Base-by-base conservation (phyloP, 2,329 filamentous ascomycete genomes). In the Cercospora sp. region DNA sequence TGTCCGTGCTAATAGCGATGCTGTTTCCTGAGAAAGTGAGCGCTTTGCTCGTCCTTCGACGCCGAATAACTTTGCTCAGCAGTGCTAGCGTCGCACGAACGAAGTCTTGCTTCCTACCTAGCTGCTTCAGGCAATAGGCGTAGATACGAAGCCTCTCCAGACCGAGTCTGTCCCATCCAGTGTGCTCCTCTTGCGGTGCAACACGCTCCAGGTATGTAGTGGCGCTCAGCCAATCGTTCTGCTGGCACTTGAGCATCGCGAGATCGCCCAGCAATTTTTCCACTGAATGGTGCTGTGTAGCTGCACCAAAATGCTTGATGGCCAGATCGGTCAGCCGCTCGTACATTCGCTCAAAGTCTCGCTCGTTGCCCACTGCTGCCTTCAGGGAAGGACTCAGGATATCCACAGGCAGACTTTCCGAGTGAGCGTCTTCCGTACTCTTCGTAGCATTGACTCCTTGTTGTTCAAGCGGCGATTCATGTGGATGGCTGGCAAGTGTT, bases 131-230 rank as follows among this genome's bases (percentile, higher is more conserved):
- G 78, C 94, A 98, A 60, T 87, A 86, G 0, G 91, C 88, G 77
- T 97, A 95, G 85, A 97, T 90, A 71, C 92, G 87, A 5, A 98
- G 85, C 86, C 97, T 91, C 0, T 90, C 90, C 3, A 93, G 83
- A 76, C 98, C 93, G 12, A 97, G 84, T 0, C 90, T 82, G 63
- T 86, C 88, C 94, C 95, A 98, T 57, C 89, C 87, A 66, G 87
- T 89, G 66, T 90, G 88, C 0, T 90, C 90, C 73, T 95, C 97
- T 69, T 92, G 91, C 0, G 90, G 89, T 0, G 91, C 90, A 53
- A 95, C 89, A 57, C 89, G 86, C 74, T 90, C 87, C 74, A 99
- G 95, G 75, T 91, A 94, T 0, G 86, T 86, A 0, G 91, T 89
- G 0, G 95, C 94, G 1, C 88, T 86, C 2, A 82, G 83, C 75